phyloP scores from a whole-genome alignment of 2,329 filamentous ascomycete species.

The Nothopassalora personata region DNA sequence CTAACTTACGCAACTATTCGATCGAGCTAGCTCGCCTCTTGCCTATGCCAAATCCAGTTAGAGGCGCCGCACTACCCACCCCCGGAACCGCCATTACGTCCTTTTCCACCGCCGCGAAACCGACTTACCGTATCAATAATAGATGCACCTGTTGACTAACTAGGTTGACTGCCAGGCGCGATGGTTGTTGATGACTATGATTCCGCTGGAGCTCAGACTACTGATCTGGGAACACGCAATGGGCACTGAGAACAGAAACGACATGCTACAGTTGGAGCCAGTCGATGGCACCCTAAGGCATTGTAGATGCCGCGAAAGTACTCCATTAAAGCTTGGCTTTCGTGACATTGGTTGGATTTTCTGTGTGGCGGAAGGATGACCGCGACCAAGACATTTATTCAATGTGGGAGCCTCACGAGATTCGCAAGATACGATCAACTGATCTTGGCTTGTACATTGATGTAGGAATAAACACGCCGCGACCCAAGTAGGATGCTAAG shows the following conservation, averaged over 20 bases:
- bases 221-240: conserved; percentile 4
- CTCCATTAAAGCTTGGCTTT: background rate
- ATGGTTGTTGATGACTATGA: background rate
- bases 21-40: background rate
- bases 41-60: background rate
- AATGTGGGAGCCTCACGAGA: background rate
- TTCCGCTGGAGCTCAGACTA: background rate
- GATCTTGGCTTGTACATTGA: background rate
- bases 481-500: background rate
- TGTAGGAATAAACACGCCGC: background rate
- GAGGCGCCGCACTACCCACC: background rate
- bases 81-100: background rate
- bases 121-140: background rate
- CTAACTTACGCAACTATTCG: too few species aligned
- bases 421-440: background rate
- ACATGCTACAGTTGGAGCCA: conserved; percentile 2
- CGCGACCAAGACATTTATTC: background rate
- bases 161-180: background rate
- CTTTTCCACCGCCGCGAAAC: background rate
- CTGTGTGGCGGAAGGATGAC: background rate
- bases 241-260: background rate
- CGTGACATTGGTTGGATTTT: background rate
- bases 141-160: background rate
- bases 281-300: background rate
- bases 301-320: background rate